phyloP scores from a whole-genome alignment of 108 stramenopile species.

The Aureococcus anophagefferens region DNA sequence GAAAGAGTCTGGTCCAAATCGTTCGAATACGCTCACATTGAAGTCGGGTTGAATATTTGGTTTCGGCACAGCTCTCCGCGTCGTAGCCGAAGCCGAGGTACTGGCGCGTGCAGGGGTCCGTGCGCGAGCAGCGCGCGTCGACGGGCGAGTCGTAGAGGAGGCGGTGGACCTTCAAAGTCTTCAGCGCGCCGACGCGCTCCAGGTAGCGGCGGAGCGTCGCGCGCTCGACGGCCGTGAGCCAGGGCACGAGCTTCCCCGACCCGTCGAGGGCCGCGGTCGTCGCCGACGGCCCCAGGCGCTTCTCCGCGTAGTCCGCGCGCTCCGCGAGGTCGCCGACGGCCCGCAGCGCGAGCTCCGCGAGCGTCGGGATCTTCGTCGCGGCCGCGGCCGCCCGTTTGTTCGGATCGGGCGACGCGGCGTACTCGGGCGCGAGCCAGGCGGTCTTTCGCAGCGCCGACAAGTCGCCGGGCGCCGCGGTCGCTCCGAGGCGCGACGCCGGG shows the following conservation, averaged over 20 bases:
- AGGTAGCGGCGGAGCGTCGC: conserved; percentile 59
- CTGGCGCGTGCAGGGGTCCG: not conserved
- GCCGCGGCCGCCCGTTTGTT: conserved; percentile 5
- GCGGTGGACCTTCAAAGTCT: conserved; percentile 58
- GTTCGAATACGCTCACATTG: too few species aligned
- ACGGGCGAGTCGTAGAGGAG: conserved; percentile 51
- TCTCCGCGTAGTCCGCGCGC: not conserved
- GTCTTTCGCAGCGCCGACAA: conserved; percentile 18
- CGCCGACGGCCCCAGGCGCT: not conserved
- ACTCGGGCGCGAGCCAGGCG: conserved; percentile 11
- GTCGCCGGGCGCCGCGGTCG: conserved; percentile 44
- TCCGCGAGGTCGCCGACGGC: conserved; percentile 55
- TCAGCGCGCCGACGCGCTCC: conserved; percentile 53
- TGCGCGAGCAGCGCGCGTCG: not conserved
- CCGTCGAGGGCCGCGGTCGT: too few species aligned
- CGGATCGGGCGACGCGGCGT: not conserved
- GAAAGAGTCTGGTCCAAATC: too few species aligned
- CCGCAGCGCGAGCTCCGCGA: conserved; percentile 61
- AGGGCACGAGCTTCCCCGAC: too few species aligned
- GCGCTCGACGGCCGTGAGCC: conserved; percentile 44
- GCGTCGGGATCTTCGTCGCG: conserved; percentile 45
- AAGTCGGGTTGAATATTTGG: too few species aligned
- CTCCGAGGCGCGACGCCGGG: conserved; percentile 59
- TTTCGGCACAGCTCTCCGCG: too few species aligned
- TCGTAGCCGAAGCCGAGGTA: not conserved